These are phyloP conservation scores for Fusarium protoensiforme DNA, from an alignment of 2,329 filamentous ascomycete species.

Conservation along the genomic window DNA sequence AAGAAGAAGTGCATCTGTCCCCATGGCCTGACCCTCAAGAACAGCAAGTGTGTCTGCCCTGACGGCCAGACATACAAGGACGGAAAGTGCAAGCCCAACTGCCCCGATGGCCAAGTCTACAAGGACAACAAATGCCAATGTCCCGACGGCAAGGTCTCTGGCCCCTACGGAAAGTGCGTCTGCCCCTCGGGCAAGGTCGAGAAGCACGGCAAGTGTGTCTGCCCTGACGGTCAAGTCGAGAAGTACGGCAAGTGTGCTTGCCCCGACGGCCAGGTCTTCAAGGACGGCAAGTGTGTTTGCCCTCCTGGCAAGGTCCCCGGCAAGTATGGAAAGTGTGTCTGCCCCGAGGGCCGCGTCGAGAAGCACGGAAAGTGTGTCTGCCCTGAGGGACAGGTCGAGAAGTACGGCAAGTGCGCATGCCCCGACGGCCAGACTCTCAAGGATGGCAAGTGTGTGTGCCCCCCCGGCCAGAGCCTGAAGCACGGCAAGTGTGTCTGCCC, in stretches of 20 bases:
- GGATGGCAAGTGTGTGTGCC: slow-evolving; percentile 4
- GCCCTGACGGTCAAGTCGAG: not conserved
- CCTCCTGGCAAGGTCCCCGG: slow-evolving; percentile 1
- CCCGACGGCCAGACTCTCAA: not conserved
- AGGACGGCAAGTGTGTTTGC: slow-evolving; percentile 1
- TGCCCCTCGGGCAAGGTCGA: slow-evolving; percentile 8
- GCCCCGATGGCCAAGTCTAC: not conserved
- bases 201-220: not conserved
- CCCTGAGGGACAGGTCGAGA: not conserved
- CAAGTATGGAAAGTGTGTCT: slow-evolving; percentile 10
- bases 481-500: not conserved
- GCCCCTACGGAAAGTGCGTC: slow-evolving; percentile 12
- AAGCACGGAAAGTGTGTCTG: slow-evolving; percentile 22
- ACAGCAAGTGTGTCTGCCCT: slow-evolving; percentile 29
- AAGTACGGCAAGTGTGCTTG: slow-evolving; percentile 13
- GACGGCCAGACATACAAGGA: slow-evolving; percentile 10
- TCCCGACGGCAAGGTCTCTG: not conserved
- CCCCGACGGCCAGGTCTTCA: not conserved
- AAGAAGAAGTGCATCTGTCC: slow-evolving; percentile 13
- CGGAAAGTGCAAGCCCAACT: slow-evolving; percentile 14
- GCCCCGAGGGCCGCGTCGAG: slow-evolving; percentile 7
- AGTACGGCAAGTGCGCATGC: slow-evolving; percentile 1
- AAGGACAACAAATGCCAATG: slow-evolving; percentile 22
- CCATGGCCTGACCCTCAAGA: not conserved
- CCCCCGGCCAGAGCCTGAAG: not conserved